Evolutionary conservation across 495 filamentous ascomycete genomes (phyloP), one percentile per base, ranked within the genome.

Genomic region (Xylaria bambusicola): DNA sequence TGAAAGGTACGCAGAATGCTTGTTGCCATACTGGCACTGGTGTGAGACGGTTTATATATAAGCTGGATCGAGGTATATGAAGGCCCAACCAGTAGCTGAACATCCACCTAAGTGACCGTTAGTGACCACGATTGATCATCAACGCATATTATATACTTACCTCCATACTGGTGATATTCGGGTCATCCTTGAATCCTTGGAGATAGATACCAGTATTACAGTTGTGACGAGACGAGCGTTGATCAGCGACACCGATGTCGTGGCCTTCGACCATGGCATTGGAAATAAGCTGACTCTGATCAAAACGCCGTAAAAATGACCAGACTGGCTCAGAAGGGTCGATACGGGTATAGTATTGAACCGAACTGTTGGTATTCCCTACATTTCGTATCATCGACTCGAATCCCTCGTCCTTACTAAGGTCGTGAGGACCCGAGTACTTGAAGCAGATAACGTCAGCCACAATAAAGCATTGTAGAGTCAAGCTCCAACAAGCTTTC

Each of bases 221-320:
- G 24, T 21, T 54, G 33, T 54, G 36, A n/a, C 26, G 52, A 44
- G 52, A 44, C 6, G 50, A 53, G 13, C 6, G 36, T 53, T 53
- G 50, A 35, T 54, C 17, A 2, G 17, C 40, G 23, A 54, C 24
- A 20, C 40, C 52, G 33, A 54, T 54, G 38, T 33, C 24, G 21
- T 42, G 52, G 21, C 36, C 38, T 21, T 54, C 52, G 13, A 44
- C 38, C 29, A 38, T 20, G 17, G 21, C 38, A 33, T 44, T 44
- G 17, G 24, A 44, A 44, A 21, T 20, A n/a, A 20, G 52, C 26
- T 54, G n/a, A 23, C 52, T 45, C 18, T 41, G 20, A n/a, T 44
- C 52, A 44, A 54, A 38, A n/a, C 52, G 52, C n/a, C 33, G 52
- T 31, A 54, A 33, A 33, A 54, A 54, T 26, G 52, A 54, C 36